Evolutionary conservation across 2,329 filamentous ascomycete genomes (phyloP).

Genomic region (Davidsoniella neocaledoniae): DNA sequence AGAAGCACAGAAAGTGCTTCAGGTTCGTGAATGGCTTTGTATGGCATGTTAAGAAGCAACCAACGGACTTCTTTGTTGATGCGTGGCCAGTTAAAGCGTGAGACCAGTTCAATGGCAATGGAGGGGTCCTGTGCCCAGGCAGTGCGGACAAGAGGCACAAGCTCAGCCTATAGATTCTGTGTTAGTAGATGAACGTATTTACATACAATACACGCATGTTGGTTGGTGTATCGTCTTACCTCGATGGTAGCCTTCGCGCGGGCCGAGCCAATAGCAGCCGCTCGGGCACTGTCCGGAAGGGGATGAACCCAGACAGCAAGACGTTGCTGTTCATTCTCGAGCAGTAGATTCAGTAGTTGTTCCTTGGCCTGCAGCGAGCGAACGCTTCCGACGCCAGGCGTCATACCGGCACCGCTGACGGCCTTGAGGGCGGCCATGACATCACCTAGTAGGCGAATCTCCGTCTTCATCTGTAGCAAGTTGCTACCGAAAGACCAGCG

Average conservation of each 20-base stretch:
- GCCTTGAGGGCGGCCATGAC: constrained; percentile 50
- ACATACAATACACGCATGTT: neutral
- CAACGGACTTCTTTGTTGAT: constrained; percentile 62
- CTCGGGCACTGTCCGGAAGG: constrained; percentile 35
- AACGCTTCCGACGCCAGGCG: constrained; percentile 33
- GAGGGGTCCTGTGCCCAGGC: constrained; percentile 79
- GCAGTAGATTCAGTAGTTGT: constrained; percentile 59
- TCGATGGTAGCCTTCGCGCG: constrained; percentile 17
- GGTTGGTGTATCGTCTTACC: neutral
- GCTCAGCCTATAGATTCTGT: constrained; percentile 27
- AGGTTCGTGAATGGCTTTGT: constrained; percentile 64
- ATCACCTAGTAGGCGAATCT: constrained; percentile 66
- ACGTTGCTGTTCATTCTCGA: constrained; percentile 71
- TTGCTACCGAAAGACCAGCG: constrained; percentile 95
- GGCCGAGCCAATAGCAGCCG: constrained; percentile 12
- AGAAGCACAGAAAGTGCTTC: constrained; percentile 73
- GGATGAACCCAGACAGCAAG: constrained; percentile 84
- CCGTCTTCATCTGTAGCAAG: constrained; percentile 80
- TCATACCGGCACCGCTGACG: constrained; percentile 40
- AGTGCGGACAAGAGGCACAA: constrained; percentile 52
- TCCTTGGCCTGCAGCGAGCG: constrained; percentile 63
- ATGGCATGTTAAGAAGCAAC: constrained; percentile 66
- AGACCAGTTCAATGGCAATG: constrained; percentile 70
- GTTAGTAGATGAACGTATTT: neutral
- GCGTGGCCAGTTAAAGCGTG: constrained; percentile 60